phyloP scores from a whole-genome alignment of 441 rosid genomes.

The Mallotus repandus region DNA sequence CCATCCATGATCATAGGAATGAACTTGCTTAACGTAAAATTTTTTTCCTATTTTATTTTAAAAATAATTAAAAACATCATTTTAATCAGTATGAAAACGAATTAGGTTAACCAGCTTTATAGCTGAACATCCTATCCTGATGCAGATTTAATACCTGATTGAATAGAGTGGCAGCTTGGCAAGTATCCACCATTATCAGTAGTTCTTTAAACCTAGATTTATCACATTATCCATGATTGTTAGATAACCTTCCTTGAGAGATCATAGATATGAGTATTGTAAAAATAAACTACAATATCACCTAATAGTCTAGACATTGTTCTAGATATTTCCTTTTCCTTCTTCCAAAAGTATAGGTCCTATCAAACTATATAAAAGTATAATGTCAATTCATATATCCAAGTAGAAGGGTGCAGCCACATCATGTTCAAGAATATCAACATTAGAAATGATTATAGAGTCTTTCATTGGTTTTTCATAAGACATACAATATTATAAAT shows the following conservation, averaged over 20 bases:
- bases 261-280: slow-evolving; percentile 2
- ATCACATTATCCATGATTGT: slow-evolving; percentile 26
- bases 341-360: neutral
- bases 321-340: neutral
- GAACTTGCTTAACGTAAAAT: neutral
- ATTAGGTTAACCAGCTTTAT: neutral
- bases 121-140: neutral
- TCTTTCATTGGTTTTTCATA: neutral
- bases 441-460: slow-evolving; percentile 6
- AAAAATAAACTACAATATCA: neutral
- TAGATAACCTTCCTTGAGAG: slow-evolving; percentile 7
- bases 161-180: slow-evolving; percentile 98
- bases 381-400: neutral
- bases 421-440: slow-evolving; percentile 4
- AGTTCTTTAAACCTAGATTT: slow-evolving; percentile 85
- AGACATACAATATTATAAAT: neutral
- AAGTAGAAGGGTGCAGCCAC: neutral
- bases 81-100: neutral
- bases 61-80: neutral
- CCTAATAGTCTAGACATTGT: neutral
- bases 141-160: slow-evolving; percentile 59
- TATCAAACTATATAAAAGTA: neutral
- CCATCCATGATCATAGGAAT: neutral
- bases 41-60: slow-evolving; percentile 1
- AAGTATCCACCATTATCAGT: slow-evolving; percentile 95